Conservation (phyloP, 2,329 filamentous ascomycete species). For the Cladophialophora immunda region DNA sequence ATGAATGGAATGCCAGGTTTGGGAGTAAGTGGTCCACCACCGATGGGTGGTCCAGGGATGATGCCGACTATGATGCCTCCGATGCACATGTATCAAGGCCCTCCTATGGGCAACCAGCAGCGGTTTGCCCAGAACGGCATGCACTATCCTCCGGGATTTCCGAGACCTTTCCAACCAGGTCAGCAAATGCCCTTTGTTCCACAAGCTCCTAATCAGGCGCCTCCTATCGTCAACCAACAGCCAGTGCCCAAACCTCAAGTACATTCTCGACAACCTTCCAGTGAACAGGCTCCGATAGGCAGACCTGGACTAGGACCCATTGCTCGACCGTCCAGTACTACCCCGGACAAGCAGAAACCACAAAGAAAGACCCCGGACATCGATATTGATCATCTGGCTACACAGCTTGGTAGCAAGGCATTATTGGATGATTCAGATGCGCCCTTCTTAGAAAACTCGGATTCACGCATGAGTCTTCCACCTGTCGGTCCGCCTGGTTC, state of each 20-base stretch:
- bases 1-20: conserved; percentile 64
- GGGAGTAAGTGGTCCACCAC: conserved; percentile 65
- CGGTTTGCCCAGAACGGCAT: conserved; percentile 62
- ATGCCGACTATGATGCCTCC: conserved; percentile 62
- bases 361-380: conserved; percentile 55
- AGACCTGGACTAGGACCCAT: conserved; percentile 76
- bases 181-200: conserved; percentile 57
- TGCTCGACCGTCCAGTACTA: conserved; percentile 80
- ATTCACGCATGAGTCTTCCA: conserved; percentile 50
- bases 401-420: conserved; percentile 89
- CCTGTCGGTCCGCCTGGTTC: conserved; percentile 63
- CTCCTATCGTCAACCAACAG: conserved; percentile 47
- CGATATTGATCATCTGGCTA: conserved; percentile 75
- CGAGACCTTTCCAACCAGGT: conserved; percentile 67
- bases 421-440: conserved; percentile 79
- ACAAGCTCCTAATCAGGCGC: conserved; percentile 50
- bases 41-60: conserved; percentile 63
- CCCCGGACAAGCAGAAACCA: conserved; percentile 59
- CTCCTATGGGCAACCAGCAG: conserved; percentile 63
- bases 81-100: conserved; percentile 61
- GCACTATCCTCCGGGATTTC: conserved; percentile 67
- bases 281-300: conserved; percentile 75
- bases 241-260: conserved; percentile 54
- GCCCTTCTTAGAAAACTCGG: conserved; percentile 58
- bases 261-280: conserved; percentile 80